These are phyloP conservation scores for Spencermartinsiella europaea DNA, from an alignment of 805 yeast genomes.

Conservation along the genomic window DNA sequence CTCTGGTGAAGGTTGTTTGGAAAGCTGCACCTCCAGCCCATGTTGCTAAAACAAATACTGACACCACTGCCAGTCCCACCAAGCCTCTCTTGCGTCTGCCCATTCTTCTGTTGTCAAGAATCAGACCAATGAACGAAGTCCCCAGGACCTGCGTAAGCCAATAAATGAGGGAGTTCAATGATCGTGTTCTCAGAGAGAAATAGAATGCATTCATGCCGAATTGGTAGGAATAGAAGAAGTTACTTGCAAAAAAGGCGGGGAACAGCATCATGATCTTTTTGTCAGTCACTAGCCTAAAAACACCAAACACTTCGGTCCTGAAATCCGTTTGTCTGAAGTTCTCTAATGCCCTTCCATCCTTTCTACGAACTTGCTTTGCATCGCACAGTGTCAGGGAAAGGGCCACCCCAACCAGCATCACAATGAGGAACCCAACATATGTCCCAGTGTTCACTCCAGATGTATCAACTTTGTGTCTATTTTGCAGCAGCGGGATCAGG, in stretches of 20 bases:
- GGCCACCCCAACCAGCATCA: conserved; percentile 42
- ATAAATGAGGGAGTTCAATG: conserved; percentile 46
- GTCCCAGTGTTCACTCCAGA: conserved; percentile 38
- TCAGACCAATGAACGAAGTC: conserved; percentile 41
- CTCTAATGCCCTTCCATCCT: conserved; percentile 44
- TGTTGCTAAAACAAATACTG: conserved; percentile 38
- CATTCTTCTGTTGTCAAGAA: conserved; percentile 41
- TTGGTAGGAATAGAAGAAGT: conserved; percentile 56
- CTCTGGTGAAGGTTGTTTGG: conserved; percentile 16
- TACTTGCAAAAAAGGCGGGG: conserved; percentile 54
- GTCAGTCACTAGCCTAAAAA: conserved; percentile 34
- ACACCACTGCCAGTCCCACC: conserved; percentile 43
- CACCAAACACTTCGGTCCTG: conserved; percentile 32
- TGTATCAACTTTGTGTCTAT: conserved; percentile 32
- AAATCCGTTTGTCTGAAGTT: conserved; percentile 32
- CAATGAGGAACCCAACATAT: conserved; percentile 45
- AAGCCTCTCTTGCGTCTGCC: conserved; percentile 44
- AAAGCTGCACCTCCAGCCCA: conserved; percentile 35
- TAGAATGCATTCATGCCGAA: conserved; percentile 48
- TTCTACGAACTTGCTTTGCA: conserved; percentile 36
- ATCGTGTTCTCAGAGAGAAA: conserved; percentile 51
- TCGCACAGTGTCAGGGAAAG: conserved; percentile 34
- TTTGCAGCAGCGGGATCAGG: conserved; percentile 47
- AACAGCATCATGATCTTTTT: conserved; percentile 43
- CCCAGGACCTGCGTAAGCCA: conserved; percentile 56